Base-by-base conservation (phyloP, 1,139 yeast genomes). In the Geotrichum reessii region DNA sequence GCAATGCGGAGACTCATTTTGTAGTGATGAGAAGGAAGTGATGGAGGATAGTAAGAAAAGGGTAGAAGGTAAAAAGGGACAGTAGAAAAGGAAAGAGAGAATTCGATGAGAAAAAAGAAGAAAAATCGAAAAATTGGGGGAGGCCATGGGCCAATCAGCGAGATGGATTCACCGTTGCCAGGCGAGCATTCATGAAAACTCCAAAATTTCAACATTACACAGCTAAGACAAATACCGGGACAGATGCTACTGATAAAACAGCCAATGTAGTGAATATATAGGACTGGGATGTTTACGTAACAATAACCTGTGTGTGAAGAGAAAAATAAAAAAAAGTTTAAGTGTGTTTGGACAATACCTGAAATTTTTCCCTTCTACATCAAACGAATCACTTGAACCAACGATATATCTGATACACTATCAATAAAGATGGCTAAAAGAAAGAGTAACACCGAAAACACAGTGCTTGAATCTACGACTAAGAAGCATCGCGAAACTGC, bases 1-100 rank as follows among this genome's bases (percentile, higher is more conserved):
- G 67, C 68, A 57, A 65, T 62, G 57, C 70, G 68, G 58, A 66
- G 68, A 64, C 69, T 66, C 69, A 66, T 67, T 56, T 51, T 64
- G 59, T 25, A 17, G 42, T 52, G 49, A 46, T 44, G 21, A 22
- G 28, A 48, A 24, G 37, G 28, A 48, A 24, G 51, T 24, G 33
- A 25, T 25, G 21, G 28, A 49, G 27, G 40, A 44, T 48, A 52
- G 55, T 27, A 21, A 31, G 50, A 21, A 52, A 27, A 21, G 28
- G 22, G n/a, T n/a, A n/a, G n/a, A n/a, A 12, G n/a, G 17, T n/a
- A 37, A 37, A 37, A n/a, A 37, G 21, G 44, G 44, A 37, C 21
- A 31, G 37, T 6, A 37, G 9, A 9, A n/a, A n/a, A n/a, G n/a
- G 17, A n/a, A 37, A 33, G 42, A 33, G 42, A 33, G 42, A 33